phyloP scores from a whole-genome alignment of 2,329 filamentous ascomycete species.

The Pseudodiploospora longispora region DNA sequence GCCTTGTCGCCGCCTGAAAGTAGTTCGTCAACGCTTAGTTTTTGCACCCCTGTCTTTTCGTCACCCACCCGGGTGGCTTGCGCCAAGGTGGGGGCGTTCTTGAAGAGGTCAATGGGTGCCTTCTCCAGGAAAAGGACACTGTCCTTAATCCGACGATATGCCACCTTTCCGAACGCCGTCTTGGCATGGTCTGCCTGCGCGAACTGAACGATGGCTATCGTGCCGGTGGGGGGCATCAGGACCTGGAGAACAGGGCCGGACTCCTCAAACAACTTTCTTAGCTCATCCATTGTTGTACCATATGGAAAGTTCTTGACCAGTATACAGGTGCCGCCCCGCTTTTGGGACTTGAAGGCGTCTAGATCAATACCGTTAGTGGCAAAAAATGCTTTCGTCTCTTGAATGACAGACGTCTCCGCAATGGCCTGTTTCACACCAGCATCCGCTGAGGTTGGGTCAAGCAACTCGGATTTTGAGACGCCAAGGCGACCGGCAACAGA shows the following conservation, averaged over 20 bases:
- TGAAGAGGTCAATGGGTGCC: constrained; percentile 76
- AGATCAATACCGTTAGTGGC: constrained; percentile 80
- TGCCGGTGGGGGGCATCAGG: constrained; percentile 86
- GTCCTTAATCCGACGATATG: constrained; percentile 85
- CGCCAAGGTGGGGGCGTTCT: constrained; percentile 17
- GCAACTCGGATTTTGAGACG: constrained; percentile 79
- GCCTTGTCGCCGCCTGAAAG: constrained; percentile 48
- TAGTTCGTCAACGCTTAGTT: constrained; percentile 61
- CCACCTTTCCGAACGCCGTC: constrained; percentile 73
- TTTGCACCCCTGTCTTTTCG: constrained; percentile 41
- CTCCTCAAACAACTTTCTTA: constrained; percentile 75
- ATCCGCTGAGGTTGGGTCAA: constrained; percentile 93
- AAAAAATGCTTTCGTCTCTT: constrained; percentile 93
- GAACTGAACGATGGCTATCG: constrained; percentile 90
- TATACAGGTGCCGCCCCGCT: constrained; percentile 79
- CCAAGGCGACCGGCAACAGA: constrained; percentile 82
- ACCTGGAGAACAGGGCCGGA: constrained; percentile 75
- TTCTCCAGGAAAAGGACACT: constrained; percentile 91
- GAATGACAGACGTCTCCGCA: constrained; percentile 91
- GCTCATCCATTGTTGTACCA: constrained; percentile 69
- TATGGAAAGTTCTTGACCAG: constrained; percentile 93
- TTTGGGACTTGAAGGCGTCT: constrained; percentile 77
- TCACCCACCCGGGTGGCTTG: constrained; percentile 24
- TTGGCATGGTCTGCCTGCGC: constrained; percentile 70
- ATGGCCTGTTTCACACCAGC: constrained; percentile 94